A percentile compares a stretch with the other conserved stretches of the same genome.
phyloP scores from a whole-genome alignment of 495 filamentous ascomycete species.

The Penicillium manginii region DNA sequence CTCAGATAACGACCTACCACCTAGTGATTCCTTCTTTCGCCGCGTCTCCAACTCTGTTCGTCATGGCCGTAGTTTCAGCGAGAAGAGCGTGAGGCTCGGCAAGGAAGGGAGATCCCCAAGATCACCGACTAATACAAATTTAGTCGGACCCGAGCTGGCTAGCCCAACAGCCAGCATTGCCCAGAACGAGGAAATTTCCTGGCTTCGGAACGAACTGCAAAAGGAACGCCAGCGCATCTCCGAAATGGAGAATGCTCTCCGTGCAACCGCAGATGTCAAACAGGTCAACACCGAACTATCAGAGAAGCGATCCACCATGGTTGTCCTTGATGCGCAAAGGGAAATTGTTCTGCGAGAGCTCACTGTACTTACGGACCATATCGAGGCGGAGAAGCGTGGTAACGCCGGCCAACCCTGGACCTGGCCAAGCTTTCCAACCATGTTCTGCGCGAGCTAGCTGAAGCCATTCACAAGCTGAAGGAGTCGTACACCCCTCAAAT shows the following conservation, averaged over 20 bases:
- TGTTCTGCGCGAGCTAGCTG: constrained; percentile 84
- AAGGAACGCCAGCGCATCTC: constrained; percentile 79
- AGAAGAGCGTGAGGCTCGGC: constrained; percentile 55
- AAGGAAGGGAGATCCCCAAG: constrained; percentile 67
- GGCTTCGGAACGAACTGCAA: constrained; percentile 76
- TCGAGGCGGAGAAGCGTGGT: constrained; percentile 67
- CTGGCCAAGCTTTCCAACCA: constrained; percentile 78
- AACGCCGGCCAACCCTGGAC: constrained; percentile 67
- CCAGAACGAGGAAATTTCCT: constrained; percentile 70
- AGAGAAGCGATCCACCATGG: constrained; percentile 95
- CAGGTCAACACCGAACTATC: constrained; percentile 82
- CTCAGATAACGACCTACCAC: constrained; percentile 86
- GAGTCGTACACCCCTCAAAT: constrained; percentile 75
- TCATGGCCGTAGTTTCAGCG: constrained; percentile 90
- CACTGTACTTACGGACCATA: constrained; percentile 79
- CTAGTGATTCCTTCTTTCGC: constrained; percentile 71
- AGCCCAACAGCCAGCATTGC: constrained; percentile 71
- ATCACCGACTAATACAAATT: constrained; percentile 72
- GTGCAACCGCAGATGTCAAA: constrained; percentile 77
- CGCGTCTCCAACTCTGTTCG: constrained; percentile 90
- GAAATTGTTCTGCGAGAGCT: constrained; percentile 95
- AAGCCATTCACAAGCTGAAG: constrained; percentile 84
- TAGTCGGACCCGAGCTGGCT: constrained; percentile 63
- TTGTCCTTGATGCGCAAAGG: constrained; percentile 90
- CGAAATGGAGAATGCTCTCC: constrained; percentile 76